phyloP scores from a whole-genome alignment of 257 asterid genomes.

The Solanum dulcamara region DNA sequence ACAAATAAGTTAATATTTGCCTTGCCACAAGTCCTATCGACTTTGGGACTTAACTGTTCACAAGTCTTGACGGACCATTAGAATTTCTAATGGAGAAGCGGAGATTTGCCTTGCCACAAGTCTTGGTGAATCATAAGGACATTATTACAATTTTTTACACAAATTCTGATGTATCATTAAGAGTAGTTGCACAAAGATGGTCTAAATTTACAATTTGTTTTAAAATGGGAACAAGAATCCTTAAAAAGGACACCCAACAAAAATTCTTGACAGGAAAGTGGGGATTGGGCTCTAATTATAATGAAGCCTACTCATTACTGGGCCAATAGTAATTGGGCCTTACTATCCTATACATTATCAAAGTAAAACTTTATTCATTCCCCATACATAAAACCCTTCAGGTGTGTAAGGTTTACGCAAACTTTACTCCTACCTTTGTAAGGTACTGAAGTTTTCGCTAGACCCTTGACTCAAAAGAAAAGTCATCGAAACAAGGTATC shows the following conservation, averaged over 20 bases:
- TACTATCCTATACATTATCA: not conserved
- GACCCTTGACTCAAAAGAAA: not conserved
- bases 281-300: not conserved
- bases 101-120: not conserved
- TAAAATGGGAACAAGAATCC: not conserved
- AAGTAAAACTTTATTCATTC: not conserved
- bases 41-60: not conserved
- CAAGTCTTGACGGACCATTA: not conserved
- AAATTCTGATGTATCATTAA: not conserved
- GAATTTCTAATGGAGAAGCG: not conserved
- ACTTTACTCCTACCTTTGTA: not conserved
- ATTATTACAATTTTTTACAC: not conserved
- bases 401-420: too few relatives aligned
- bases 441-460: too few relatives aligned
- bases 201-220: not conserved
- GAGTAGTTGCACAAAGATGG: not conserved
- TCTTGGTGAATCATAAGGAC: not conserved
- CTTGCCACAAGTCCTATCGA: not conserved
- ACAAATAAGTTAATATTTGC: not conserved
- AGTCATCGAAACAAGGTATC: not conserved
- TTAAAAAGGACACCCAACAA: not conserved
- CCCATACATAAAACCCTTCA: too few relatives aligned
- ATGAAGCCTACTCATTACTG: not conserved
- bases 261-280: not conserved
- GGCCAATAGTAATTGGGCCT: not conserved